These are phyloP conservation scores for Plasmodium vinckei DNA, from an alignment of 169 alveolate genomes.

Conservation along the genomic window DNA sequence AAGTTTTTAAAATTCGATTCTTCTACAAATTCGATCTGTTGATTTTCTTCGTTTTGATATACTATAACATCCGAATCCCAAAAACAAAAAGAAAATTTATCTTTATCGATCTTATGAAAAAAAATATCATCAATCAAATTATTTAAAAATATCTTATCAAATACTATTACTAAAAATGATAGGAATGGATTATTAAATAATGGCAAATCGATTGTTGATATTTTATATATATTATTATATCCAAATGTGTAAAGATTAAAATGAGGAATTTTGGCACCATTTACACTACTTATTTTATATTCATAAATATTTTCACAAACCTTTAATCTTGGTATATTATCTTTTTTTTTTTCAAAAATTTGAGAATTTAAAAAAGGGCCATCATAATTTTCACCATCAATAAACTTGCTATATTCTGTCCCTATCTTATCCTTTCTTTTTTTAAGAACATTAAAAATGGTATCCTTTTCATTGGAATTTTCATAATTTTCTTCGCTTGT, in stretches of 20 bases:
- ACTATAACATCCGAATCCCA: slow-evolving; percentile 62
- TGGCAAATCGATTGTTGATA: slow-evolving; percentile 73
- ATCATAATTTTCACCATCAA: neutral
- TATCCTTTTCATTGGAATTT: no score
- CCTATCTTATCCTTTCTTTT: neutral
- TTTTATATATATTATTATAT: slow-evolving; percentile 37
- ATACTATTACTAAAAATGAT: slow-evolving; percentile 41
- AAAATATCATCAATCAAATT: slow-evolving; percentile 5
- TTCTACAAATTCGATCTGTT: slow-evolving; percentile 16
- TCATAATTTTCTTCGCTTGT: neutral
- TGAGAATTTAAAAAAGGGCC: neutral
- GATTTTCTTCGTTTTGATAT: slow-evolving; percentile 14
- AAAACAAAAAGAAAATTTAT: slow-evolving; percentile 55
- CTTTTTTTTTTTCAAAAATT: slow-evolving; percentile 38
- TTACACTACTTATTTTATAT: slow-evolving; percentile 24
- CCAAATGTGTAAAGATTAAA: slow-evolving; percentile 61
- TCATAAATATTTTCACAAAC: slow-evolving; percentile 67
- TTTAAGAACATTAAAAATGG: neutral
- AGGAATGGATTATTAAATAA: slow-evolving; percentile 34
- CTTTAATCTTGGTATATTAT: slow-evolving; percentile 45
- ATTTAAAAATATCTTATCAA: slow-evolving; percentile 44
- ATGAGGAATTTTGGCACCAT: slow-evolving; percentile 74
- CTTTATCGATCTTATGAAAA: slow-evolving; percentile 31
- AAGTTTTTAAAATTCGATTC: neutral
- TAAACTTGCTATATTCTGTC: neutral